Conservation (phyloP, 2,329 filamentous ascomycete genomes). For the Gaeumannomyces sp. region DNA sequence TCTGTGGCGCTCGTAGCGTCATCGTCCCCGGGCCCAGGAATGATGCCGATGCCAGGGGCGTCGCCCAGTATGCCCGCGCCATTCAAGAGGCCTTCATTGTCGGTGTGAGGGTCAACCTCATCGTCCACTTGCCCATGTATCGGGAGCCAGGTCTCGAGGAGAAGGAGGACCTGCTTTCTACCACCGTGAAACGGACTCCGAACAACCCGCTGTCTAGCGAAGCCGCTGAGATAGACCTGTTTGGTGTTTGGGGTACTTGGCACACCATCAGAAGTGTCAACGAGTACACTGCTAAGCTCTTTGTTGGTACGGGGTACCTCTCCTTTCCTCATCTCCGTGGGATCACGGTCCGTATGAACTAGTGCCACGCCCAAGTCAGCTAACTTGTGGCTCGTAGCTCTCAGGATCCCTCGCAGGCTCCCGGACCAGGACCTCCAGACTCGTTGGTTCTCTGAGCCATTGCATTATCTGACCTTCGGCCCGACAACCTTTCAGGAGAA, state of each 20-base stretch:
- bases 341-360: neutral
- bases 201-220: conserved; percentile 26
- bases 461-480: conserved; percentile 54
- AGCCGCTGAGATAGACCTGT: conserved; percentile 55
- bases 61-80: conserved; percentile 74
- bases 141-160: conserved; percentile 59
- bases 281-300: conserved; percentile 75
- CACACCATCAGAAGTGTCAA: conserved; percentile 78
- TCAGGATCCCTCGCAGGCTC: conserved; percentile 52
- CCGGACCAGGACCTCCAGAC: conserved; percentile 56
- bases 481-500: conserved; percentile 53
- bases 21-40: conserved; percentile 72
- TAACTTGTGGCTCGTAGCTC: conserved; percentile 29
- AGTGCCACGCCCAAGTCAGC: neutral
- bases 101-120: conserved; percentile 70
- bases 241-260: conserved; percentile 90
- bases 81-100: conserved; percentile 73
- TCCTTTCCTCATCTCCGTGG: neutral
- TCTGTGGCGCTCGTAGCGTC: conserved; percentile 82
- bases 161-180: conserved; percentile 45
- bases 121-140: conserved; percentile 80
- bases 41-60: conserved; percentile 40
- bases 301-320: conserved; percentile 62
- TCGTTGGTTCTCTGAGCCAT: conserved; percentile 63
- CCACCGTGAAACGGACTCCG: conserved; percentile 22